These are phyloP conservation scores for Trypanosoma theileri DNA, from an alignment of 208 protist species.

Conservation along the genomic window DNA sequence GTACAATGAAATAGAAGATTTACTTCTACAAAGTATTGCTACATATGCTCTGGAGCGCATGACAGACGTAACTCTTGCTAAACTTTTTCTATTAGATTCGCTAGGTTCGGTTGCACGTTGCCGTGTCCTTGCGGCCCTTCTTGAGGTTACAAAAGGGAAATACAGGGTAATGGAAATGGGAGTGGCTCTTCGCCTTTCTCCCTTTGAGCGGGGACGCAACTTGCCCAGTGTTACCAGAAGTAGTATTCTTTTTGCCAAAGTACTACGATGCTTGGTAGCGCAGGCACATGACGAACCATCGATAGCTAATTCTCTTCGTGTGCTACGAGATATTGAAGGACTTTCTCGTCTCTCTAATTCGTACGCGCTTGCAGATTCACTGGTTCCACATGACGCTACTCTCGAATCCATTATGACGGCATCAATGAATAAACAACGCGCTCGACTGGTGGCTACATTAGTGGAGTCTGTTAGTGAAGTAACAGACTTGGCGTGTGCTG, in stretches of 20 bases:
- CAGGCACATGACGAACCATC: conserved; percentile 19
- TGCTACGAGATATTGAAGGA: conserved; percentile 36
- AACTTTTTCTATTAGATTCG: conserved; percentile 19
- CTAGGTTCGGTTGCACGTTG: not conserved
- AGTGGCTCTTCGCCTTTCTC: conserved; percentile 13
- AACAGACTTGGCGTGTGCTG: conserved; percentile 7
- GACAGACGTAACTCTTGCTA: conserved; percentile 13
- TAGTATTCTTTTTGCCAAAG: conserved; percentile 43
- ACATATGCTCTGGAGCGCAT: conserved; percentile 25
- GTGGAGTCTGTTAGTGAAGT: conserved; percentile 11
- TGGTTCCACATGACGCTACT: conserved; percentile 38
- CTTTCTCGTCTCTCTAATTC: conserved; percentile 45
- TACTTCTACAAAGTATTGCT: conserved; percentile 18
- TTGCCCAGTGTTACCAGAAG: conserved; percentile 33
- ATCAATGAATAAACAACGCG: conserved; percentile 31
- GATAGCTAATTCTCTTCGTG: not conserved
- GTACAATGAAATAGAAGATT: conserved; percentile 24
- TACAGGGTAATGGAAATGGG: not conserved
- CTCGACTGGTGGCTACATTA: conserved; percentile 9
- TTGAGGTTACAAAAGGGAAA: conserved; percentile 13
- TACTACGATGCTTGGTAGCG: conserved; percentile 39
- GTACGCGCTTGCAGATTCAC: conserved; percentile 51
- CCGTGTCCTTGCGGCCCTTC: conserved; percentile 16
- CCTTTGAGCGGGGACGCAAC: conserved; percentile 13
- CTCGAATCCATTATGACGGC: conserved; percentile 54